A percentile compares a stretch with the other conserved stretches of the same genome.
Conservation (phyloP, 208 protist genomes). For the Wallacemonas rigidus region DNA sequence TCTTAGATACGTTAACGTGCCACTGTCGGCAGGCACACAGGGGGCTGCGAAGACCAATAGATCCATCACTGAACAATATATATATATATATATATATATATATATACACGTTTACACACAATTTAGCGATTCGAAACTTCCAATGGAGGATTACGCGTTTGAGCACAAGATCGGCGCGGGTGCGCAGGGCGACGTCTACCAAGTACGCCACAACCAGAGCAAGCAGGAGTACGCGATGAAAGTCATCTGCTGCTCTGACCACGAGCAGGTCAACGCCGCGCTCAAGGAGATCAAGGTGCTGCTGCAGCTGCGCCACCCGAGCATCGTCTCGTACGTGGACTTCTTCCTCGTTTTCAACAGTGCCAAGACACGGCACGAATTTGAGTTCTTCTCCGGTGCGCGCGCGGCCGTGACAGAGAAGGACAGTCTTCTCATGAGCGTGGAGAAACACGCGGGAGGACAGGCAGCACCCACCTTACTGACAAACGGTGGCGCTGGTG, state of each 20-base stretch:
- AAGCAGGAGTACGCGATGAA: constrained; percentile 82
- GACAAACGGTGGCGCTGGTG: background rate
- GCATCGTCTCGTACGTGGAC: constrained; percentile 88
- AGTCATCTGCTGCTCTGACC: constrained; percentile 69
- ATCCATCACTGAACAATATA: too few relatives aligned
- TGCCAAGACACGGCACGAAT: constrained; percentile 49
- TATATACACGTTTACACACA: too few relatives aligned
- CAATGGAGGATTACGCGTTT: constrained; percentile 84
- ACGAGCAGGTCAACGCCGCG: constrained; percentile 70
- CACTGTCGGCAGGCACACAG: too few relatives aligned
- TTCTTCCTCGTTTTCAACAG: constrained; percentile 87
- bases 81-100: too few relatives aligned
- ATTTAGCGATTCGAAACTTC: background rate
- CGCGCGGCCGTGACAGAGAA: constrained; percentile 12
- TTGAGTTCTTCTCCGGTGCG: constrained; percentile 22
- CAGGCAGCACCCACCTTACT: background rate
- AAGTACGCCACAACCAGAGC: constrained; percentile 54
- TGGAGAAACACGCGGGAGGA: background rate
- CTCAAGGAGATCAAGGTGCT: constrained; percentile 89
- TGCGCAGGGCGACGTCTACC: constrained; percentile 80
- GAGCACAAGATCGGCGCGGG: constrained; percentile 73
- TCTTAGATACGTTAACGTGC: background rate
- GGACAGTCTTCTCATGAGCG: constrained; percentile 9
- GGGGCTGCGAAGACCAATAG: too few relatives aligned
- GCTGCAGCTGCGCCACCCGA: constrained; percentile 68